Conservation (phyloP, 805 yeast species). For the Saccharomycopsis capsularis region DNA sequence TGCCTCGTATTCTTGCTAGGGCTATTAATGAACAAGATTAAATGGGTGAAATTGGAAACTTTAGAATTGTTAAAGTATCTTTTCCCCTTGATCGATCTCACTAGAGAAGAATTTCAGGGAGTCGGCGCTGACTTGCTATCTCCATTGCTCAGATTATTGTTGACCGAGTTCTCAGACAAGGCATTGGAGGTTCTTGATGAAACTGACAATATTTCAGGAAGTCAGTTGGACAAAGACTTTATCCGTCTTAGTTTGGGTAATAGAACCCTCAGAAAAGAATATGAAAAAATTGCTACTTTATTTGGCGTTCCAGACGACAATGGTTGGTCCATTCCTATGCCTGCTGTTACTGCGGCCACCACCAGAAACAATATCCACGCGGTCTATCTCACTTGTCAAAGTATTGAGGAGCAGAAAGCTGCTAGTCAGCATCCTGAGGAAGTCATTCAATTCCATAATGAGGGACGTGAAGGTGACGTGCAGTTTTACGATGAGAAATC, state of each 20-base stretch:
- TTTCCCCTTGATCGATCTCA: slow-evolving; percentile 71
- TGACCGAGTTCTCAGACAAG: slow-evolving; percentile 80
- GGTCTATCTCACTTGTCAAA: slow-evolving; percentile 74
- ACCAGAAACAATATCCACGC: slow-evolving; percentile 93
- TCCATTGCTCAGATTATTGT: slow-evolving; percentile 68
- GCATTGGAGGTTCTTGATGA: slow-evolving; percentile 89
- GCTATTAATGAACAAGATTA: slow-evolving; percentile 62
- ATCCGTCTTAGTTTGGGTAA: slow-evolving; percentile 88
- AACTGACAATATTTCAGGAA: slow-evolving; percentile 78
- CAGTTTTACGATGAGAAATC: slow-evolving; percentile 13
- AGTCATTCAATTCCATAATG: slow-evolving; percentile 28
- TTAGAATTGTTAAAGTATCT: slow-evolving; percentile 67
- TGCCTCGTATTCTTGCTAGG: slow-evolving; percentile 72
- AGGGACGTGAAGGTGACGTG: slow-evolving; percentile 12
- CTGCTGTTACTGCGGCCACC: slow-evolving; percentile 80
- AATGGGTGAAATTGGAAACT: slow-evolving; percentile 78
- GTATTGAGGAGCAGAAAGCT: slow-evolving; percentile 28
- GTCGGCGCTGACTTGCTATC: slow-evolving; percentile 94
- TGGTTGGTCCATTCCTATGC: slow-evolving; percentile 98
- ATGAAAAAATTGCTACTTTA: slow-evolving; percentile 78
- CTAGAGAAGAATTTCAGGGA: slow-evolving; percentile 71
- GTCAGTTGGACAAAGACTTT: slow-evolving; percentile 85
- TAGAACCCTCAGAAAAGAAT: slow-evolving; percentile 66
- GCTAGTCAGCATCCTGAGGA: slow-evolving; percentile 32
- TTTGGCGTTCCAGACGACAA: slow-evolving; percentile 87